Evolutionary conservation across 2,329 filamentous ascomycete genomes (phyloP), one percentile per base, ranked within the genome.

Genomic region (Fusarium liriodendri): DNA sequence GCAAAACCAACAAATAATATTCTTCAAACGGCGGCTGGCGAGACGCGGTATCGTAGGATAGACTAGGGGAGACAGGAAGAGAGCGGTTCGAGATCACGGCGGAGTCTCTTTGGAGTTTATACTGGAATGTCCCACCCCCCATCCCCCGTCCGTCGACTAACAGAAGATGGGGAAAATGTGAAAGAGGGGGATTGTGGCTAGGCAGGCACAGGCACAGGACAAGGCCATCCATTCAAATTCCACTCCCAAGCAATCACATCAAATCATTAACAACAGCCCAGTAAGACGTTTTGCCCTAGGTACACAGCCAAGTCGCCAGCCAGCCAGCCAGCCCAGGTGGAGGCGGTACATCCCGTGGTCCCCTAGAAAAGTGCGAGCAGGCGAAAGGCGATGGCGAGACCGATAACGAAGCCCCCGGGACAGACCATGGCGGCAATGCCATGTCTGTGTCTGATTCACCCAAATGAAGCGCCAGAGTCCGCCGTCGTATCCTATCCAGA

Each of bases 361-460:
- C 52, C 52, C 52, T 18, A 14, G 14, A 50, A 45, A 35, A 27
- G n/a, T 42, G 35, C 25, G 71, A 62, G 64, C 64, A 25, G 38
- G 71, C 71, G 68, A 73, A 57, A 63, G 40, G 45, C 50, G 71
- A 74, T 72, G 50, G 59, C 68, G 60, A 70, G 63, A n/a, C 59
- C 66, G 55, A 69, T 54, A 65, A 57, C 16, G 33, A 62, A 52
- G 32, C 50, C 71, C 61, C 67, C 20, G 61, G 29, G 50, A 64
- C 35, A 55, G 38, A 16, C 60, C 52, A 62, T 29, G 52, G 72
- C 72, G 71, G 71, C 71, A 74, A 74, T 74, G 55, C 37, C 29
- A 74, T 74, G 55, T 42, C 64, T 66, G 58, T 74, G 55, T 42
- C 64, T 66, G 58, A 59, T 63, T 55, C 54, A 69, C 38, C 52